Evolutionary conservation across 495 filamentous ascomycete species (phyloP).

Genomic region (Penicillium odoratum): DNA sequence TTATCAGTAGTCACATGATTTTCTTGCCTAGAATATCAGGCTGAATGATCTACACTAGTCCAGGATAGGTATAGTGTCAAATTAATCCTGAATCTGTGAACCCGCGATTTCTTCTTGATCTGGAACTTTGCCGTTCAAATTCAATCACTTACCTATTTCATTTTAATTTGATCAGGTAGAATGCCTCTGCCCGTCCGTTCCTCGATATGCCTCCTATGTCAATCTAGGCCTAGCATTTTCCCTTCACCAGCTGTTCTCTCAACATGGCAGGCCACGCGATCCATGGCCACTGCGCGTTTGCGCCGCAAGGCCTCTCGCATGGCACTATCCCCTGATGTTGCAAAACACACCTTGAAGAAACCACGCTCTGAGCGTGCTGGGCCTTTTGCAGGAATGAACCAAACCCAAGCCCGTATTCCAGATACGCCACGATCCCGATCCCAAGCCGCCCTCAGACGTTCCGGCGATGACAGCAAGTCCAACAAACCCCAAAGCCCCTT

Average conservation of each 20-base stretch:
- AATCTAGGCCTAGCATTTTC: conserved; percentile 29
- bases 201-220: conserved; percentile 43
- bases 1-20: conserved; percentile 19
- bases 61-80: conserved; percentile 21
- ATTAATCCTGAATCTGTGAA: conserved; percentile 13
- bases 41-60: conserved; percentile 32
- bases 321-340: conserved; percentile 74
- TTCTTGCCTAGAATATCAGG: conserved; percentile 24
- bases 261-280: conserved; percentile 39
- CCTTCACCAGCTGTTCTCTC: conserved; percentile 15
- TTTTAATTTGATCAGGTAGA: conserved; percentile 26
- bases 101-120: conserved; percentile 26
- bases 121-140: background rate
- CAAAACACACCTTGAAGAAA: conserved; percentile 48
- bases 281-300: conserved; percentile 40
- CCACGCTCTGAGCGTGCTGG: conserved; percentile 46
- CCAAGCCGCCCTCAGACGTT: conserved; percentile 40
- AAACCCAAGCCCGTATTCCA: conserved; percentile 62
- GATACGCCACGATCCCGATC: conserved; percentile 38
- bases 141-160: conserved; percentile 6
- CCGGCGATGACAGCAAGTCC: conserved; percentile 32
- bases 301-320: conserved; percentile 66
- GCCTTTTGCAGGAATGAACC: conserved; percentile 80
- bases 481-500: conserved; percentile 48
- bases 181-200: conserved; percentile 37